These are phyloP conservation scores for Colletotrichum orchidophilum DNA, from an alignment of 2,329 filamentous ascomycete genomes.

Conservation along the genomic window DNA sequence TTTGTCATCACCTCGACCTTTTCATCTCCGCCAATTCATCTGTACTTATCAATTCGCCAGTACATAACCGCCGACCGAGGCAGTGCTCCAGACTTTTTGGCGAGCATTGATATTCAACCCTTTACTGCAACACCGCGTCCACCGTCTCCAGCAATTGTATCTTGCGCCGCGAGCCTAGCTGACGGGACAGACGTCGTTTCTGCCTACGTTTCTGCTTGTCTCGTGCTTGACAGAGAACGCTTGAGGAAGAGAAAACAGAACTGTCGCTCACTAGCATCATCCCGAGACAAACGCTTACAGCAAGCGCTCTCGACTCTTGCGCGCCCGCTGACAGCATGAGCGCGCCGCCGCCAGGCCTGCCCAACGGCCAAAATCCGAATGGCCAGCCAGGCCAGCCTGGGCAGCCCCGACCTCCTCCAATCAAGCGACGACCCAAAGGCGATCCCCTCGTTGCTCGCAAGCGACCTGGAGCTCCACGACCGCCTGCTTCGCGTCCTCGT, in stretches of 20 bases:
- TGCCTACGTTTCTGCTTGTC: not conserved
- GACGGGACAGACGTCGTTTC: not conserved
- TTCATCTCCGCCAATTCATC: not conserved
- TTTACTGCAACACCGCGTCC: not conserved
- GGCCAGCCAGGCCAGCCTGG: conserved; percentile 38
- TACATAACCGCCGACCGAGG: not conserved
- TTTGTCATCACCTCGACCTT: conserved; percentile 15
- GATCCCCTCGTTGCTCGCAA: conserved; percentile 74
- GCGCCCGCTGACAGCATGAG: conserved; percentile 50
- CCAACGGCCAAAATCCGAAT: conserved; percentile 43
- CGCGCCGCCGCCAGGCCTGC: conserved; percentile 48
- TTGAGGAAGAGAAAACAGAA: not conserved
- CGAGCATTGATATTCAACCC: not conserved
- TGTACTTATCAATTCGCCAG: not conserved
- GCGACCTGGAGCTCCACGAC: conserved; percentile 49
- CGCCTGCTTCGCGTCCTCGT: conserved; percentile 39
- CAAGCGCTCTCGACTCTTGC: not conserved
- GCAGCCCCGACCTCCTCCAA: conserved; percentile 49
- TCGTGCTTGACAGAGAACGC: not conserved
- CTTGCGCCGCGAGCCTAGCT: not conserved
- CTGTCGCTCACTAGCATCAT: too few relatives aligned
- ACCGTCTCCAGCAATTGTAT: not conserved
- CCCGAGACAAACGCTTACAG: not conserved
- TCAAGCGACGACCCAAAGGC: conserved; percentile 55
- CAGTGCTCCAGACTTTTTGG: not conserved